Percentiles rank a stretch among this genome's conserved stretches.
Evolutionary conservation across 768 basidiomycete species (phyloP).

Genomic region (Hygrophoropsis aurantiaca): DNA sequence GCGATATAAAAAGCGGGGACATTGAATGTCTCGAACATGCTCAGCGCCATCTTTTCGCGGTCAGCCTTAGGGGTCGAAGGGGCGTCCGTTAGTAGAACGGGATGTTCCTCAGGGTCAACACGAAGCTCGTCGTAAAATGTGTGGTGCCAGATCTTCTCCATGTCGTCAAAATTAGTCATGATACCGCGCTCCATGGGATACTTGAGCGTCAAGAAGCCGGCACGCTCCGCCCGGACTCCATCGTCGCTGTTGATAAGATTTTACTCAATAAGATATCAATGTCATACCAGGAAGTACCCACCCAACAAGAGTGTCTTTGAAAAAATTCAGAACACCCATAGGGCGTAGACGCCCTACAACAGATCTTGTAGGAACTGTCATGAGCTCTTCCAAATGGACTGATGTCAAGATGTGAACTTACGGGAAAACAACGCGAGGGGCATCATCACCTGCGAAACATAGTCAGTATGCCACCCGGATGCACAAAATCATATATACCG

Average conservation of each 20-base stretch:
- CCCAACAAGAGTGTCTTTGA: slow-evolving; percentile 97
- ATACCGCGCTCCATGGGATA: slow-evolving; percentile 94
- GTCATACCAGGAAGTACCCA: slow-evolving; percentile 32
- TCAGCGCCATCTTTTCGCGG: slow-evolving; percentile 75
- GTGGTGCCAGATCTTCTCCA: slow-evolving; percentile 99
- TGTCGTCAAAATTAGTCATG: slow-evolving; percentile 98
- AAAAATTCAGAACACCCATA: slow-evolving; percentile 94
- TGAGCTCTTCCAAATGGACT: background rate
- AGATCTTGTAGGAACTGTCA: slow-evolving; percentile 46
- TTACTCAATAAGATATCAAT: slow-evolving; percentile 4
- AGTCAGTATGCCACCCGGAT: background rate
- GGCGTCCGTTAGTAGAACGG: slow-evolving; percentile 69
- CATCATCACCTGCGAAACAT: slow-evolving; percentile 44
- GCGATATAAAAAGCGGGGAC: slow-evolving; percentile 73
- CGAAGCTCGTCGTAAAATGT: slow-evolving; percentile 88
- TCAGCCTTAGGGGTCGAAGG: slow-evolving; percentile 74
- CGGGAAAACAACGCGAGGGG: slow-evolving; percentile 59
- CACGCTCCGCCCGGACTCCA: slow-evolving; percentile 90
- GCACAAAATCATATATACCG: slow-evolving; percentile 35
- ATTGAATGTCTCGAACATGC: slow-evolving; percentile 81
- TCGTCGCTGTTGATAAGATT: slow-evolving; percentile 49
- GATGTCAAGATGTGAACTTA: slow-evolving; percentile 14
- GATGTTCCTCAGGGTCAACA: slow-evolving; percentile 77
- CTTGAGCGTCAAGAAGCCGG: slow-evolving; percentile 89
- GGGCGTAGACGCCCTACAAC: slow-evolving; percentile 95